Evolutionary conservation across 352 stramenopile genomes (phyloP), one percentile per base, ranked within the genome.

Genomic region (Phytopythium boreale): DNA sequence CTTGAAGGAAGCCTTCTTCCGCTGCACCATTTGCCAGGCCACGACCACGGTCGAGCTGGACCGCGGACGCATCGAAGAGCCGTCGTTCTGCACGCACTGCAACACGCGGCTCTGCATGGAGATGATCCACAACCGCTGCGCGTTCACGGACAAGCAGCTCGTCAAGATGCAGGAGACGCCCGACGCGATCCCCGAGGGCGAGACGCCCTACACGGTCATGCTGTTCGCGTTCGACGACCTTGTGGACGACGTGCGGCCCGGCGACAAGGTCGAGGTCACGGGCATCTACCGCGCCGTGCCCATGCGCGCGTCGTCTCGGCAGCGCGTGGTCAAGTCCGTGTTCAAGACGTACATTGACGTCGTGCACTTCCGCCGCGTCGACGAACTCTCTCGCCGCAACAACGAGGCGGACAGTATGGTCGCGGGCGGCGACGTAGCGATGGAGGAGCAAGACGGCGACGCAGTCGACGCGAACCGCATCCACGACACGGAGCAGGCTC

Each of bases 291-390:
- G 96, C 14, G 98, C 97, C 15, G 92, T 99, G 59, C 92, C 97
- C 2, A 88, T 98, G 66, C 88, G 97, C 17, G 84, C 97, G 0
- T 98, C 98, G 66, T 96, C 95, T 0, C 94, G 95, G 24, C 90
- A 98, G 59, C 92, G 95, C 17, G 97, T 98, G 20, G 82, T 99
- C 19, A 97, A 97, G 60, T 97, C 88, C 29, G 93, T 99, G 2
- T 99, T 99, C 79, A 98, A 98, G 64, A 99, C 97, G 8, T 99
- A 99, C 70, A 84, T 99, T 8, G 97, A 99, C 74, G 97, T 99
- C 19, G 90, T 99, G 34, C 97, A 99, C 76, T 99, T 99, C 80
- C 82, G 93, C 24, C 87, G 85, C n/a, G 88, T 98, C 26, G 85
- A 95, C 43, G 87, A 93, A 57, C 77, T 93, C 26, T 77, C 77